phyloP scores from a whole-genome alignment of 83 land plant genomes.

The Isoetes engelmannii region DNA sequence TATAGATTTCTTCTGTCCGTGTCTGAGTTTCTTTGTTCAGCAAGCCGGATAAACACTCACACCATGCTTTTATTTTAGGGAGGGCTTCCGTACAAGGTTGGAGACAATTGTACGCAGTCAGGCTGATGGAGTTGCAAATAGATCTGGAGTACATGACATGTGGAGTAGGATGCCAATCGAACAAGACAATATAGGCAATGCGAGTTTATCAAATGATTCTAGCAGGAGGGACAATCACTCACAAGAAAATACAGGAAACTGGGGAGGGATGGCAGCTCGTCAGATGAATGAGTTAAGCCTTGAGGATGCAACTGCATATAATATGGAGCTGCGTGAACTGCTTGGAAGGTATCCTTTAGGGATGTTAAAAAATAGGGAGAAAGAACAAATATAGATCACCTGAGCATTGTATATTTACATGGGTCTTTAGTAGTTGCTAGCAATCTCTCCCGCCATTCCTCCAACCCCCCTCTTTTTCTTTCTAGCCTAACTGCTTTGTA shows the following conservation, averaged over 20 bases:
- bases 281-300: constrained; percentile 54
- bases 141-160: constrained; percentile 12
- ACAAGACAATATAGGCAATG: constrained; percentile 22
- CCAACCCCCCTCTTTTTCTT: background rate
- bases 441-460: background rate
- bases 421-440: constrained; percentile 1
- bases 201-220: constrained; percentile 26
- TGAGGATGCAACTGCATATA: constrained; percentile 81
- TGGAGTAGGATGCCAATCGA: constrained; percentile 29
- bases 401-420: constrained; percentile 1
- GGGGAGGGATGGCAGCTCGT: constrained; percentile 40
- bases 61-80: constrained; percentile 22
- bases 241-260: constrained; percentile 35
- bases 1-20: too few species aligned
- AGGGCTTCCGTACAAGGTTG: constrained; percentile 64
- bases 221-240: constrained; percentile 45
- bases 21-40: too few species aligned
- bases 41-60: too few species aligned
- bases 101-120: constrained; percentile 71
- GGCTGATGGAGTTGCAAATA: constrained; percentile 39
- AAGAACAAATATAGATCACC: too few species aligned
- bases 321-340: constrained; percentile 92
- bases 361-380: too few species aligned
- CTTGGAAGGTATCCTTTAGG: constrained; percentile 53
- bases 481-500: background rate